phyloP scores from a whole-genome alignment of 2,329 filamentous ascomycete genomes.

The Lachnum nothofagi region DNA sequence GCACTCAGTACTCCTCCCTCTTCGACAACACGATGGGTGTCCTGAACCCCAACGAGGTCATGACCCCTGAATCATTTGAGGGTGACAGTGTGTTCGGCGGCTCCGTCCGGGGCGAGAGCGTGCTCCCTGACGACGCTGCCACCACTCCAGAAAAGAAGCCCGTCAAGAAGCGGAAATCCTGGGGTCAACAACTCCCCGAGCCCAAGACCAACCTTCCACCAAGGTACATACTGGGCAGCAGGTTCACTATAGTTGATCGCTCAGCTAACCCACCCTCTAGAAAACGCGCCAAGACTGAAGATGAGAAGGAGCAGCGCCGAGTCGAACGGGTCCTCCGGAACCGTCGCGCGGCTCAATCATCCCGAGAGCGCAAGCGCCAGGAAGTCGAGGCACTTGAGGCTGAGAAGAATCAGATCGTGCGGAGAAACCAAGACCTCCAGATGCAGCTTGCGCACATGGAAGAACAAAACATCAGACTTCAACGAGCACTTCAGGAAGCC shows the following conservation, averaged over 20 bases:
- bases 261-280: slow-evolving; percentile 39
- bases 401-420: slow-evolving; percentile 60
- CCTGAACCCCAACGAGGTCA: slow-evolving; percentile 25
- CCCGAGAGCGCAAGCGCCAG: slow-evolving; percentile 59
- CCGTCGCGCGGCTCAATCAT: slow-evolving; percentile 92
- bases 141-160: slow-evolving; percentile 59
- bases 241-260: slow-evolving; percentile 3
- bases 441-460: slow-evolving; percentile 43
- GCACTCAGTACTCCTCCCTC: slow-evolving; percentile 29
- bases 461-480: slow-evolving; percentile 26
- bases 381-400: slow-evolving; percentile 79
- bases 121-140: slow-evolving; percentile 24
- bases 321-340: slow-evolving; percentile 97
- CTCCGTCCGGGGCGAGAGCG: slow-evolving; percentile 20
- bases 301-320: slow-evolving; percentile 96
- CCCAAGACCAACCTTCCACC: slow-evolving; percentile 95
- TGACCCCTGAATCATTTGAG: slow-evolving; percentile 33
- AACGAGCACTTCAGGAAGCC: slow-evolving; percentile 25
- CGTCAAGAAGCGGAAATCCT: slow-evolving; percentile 93
- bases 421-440: slow-evolving; percentile 67
- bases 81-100: slow-evolving; percentile 32
- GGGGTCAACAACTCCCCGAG: slow-evolving; percentile 93
- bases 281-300: slow-evolving; percentile 97
- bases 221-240: slow-evolving; percentile 49
- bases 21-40: slow-evolving; percentile 30